Evolutionary conservation across 306 rosid species (phyloP), one percentile per base, ranked within the genome.

Genomic region (Rosa multiflora): DNA sequence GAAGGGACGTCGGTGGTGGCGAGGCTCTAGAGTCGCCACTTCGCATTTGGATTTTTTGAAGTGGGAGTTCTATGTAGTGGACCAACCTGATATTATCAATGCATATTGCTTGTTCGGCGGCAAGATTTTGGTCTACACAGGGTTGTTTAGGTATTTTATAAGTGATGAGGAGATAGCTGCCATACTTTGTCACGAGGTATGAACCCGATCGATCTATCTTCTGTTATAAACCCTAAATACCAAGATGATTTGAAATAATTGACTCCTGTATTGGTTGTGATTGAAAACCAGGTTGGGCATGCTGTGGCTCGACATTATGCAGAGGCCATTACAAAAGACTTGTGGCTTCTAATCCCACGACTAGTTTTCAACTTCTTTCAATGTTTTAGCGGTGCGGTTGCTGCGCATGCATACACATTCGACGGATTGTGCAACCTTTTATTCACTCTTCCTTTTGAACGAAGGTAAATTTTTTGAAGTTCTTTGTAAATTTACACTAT

Each of bases 51-150:
- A 94, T 29, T 92, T 92, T 64, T 70, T 89, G 83, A 89, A 92
- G 70, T 94, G 97, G 98, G 97, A 94, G 84, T 82, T 94, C 74
- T 44, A 92, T 78, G 94, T 92, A 67, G 97, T 92, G 67, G 81
- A 94, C 78, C 84, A 89, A 52, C 91, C 94, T 68, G 82, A 82
- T 47, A 90, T 92, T 47, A 90, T 92, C 42, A 90, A 92, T 84
- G 96, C 94, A 21, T 82, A 82, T 49, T 92, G 96, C 81, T 74
- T 92, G 73, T 97, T 94, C 3, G 97, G 98, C 20, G 98, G 98
- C 79, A 92, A 94, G 86, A 94, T 94, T 40, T 90, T 92, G 12
- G 92, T 94, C 56, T 92, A 86, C 74, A 87, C 91, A 3, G 94
- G 97, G 47, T 79, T 90, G 85, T 80, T 92, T 0, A 87, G 92